Evolutionary conservation across 2,329 filamentous ascomycete species (phyloP).

Genomic region (Ophiostoma triangulosporum): DNA sequence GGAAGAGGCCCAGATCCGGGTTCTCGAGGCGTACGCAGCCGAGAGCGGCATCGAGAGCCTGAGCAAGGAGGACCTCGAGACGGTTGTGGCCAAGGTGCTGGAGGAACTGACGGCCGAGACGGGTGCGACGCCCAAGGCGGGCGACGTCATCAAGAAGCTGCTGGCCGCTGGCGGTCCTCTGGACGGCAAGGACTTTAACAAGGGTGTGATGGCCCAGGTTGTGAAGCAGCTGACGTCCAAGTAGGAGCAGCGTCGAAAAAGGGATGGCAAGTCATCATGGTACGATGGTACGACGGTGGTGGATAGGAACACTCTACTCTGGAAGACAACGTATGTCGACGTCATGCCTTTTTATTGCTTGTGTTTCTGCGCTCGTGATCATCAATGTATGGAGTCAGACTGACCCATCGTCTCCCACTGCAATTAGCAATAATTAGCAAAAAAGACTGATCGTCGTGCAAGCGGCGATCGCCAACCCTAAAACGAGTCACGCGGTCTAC

Average conservation of each 20-base stretch:
- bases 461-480: not conserved
- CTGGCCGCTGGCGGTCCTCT: conserved; percentile 36
- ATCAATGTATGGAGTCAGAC: too few relatives aligned
- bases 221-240: conserved; percentile 36
- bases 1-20: conserved; percentile 50
- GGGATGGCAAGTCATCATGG: not conserved
- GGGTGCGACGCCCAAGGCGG: conserved; percentile 26
- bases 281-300: too few relatives aligned
- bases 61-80: conserved; percentile 42
- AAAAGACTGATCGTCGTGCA: not conserved
- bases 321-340: too few relatives aligned
- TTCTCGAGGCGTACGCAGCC: conserved; percentile 52
- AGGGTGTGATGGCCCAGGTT: conserved; percentile 43
- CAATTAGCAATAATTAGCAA: too few relatives aligned
- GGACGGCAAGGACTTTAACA: conserved; percentile 52
- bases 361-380: too few relatives aligned
- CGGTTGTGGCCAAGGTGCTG: conserved; percentile 37
- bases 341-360: too few relatives aligned
- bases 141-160: conserved; percentile 50
- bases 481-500: not conserved
- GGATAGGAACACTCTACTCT: too few relatives aligned
- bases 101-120: conserved; percentile 32
- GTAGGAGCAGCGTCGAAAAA: not conserved
- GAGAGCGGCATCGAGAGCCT: conserved; percentile 46
- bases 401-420: too few relatives aligned